These are phyloP conservation scores for Agrocybe praecox DNA, from an alignment of 768 basidiomycete genomes.

Conservation along the genomic window DNA sequence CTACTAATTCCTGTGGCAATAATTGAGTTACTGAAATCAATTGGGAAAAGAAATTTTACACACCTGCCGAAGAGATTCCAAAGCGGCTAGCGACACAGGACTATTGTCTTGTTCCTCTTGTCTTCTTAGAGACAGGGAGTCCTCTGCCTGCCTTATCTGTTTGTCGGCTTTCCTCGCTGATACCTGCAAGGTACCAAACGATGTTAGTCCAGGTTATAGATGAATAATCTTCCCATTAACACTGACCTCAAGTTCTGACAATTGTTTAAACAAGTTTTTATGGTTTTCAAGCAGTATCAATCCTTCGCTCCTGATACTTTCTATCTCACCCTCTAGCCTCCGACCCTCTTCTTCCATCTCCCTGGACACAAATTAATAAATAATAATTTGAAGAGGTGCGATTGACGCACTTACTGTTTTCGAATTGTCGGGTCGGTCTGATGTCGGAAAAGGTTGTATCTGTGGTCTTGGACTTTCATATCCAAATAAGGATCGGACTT, in stretches of 20 bases:
- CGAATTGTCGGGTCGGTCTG: background rate
- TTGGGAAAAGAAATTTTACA: background rate
- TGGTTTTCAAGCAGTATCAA: background rate
- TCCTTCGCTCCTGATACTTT: background rate
- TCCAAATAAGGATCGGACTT: background rate
- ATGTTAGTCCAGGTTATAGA: too few relatives aligned
- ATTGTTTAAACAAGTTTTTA: background rate
- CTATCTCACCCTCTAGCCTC: too few relatives aligned
- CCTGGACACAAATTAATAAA: background rate
- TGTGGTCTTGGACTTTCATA: background rate
- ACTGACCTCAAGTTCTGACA: background rate
- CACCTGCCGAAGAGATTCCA: background rate
- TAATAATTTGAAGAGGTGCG: background rate
- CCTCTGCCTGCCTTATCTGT: background rate
- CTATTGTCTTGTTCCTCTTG: conserved; percentile 2
- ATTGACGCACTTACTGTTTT: background rate
- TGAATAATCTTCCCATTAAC: too few relatives aligned
- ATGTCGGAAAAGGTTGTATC: background rate
- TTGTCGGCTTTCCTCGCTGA: background rate
- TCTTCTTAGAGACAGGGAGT: background rate
- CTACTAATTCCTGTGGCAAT: background rate
- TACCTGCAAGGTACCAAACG: background rate
- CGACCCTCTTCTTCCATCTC: background rate
- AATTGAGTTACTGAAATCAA: background rate
- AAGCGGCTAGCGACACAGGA: conserved; percentile 1